Conservation (phyloP, 2,329 filamentous ascomycete genomes). For the Calonectria honghensis region DNA sequence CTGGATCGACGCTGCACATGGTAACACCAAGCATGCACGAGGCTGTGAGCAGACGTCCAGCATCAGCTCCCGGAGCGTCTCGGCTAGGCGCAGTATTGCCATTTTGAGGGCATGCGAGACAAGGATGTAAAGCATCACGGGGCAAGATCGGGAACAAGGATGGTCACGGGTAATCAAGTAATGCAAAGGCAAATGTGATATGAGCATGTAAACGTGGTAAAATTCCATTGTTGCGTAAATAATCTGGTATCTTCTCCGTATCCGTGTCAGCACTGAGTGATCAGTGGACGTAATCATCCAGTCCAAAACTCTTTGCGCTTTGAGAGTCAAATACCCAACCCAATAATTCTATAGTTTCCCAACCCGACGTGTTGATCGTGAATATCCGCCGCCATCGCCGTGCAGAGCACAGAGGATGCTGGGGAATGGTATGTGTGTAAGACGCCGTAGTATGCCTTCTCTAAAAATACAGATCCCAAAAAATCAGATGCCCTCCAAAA, state of each 20-base stretch:
- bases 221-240: conserved; percentile 49
- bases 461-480: conserved; percentile 56
- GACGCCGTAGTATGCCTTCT: conserved; percentile 56
- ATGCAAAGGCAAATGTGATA: conserved; percentile 29
- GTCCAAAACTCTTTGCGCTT: conserved; percentile 43
- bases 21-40: conserved; percentile 38
- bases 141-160: conserved; percentile 52
- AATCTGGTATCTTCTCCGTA: conserved; percentile 55
- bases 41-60: conserved; percentile 23
- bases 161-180: conserved; percentile 32
- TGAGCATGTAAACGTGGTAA: conserved; percentile 42
- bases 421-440: conserved; percentile 50
- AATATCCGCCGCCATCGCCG: conserved; percentile 46
- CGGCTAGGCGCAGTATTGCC: conserved; percentile 16
- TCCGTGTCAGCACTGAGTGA: conserved; percentile 54
- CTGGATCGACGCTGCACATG: conserved; percentile 40
- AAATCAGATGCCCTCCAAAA: conserved; percentile 52
- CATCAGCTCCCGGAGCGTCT: conserved; percentile 24
- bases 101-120: conserved; percentile 42
- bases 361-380: conserved; percentile 55
- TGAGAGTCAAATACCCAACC: conserved; percentile 46
- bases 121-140: conserved; percentile 54
- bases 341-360: conserved; percentile 56
- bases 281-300: conserved; percentile 55
- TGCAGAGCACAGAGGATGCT: conserved; percentile 39